Conservation (phyloP, 306 rosid species). For the Pyrus betulifolia region DNA sequence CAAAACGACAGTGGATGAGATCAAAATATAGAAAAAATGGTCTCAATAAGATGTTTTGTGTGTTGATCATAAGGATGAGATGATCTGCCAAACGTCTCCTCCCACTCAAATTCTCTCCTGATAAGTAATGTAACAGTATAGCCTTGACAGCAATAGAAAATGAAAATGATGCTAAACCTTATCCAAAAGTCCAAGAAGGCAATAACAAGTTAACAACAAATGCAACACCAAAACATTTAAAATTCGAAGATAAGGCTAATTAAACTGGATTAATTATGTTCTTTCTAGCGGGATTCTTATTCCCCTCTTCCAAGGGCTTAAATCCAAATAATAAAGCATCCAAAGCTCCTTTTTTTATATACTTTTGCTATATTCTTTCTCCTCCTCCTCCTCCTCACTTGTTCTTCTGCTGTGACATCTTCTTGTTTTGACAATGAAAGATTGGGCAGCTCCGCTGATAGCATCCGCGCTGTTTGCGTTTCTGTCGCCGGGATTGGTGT, state of each 20-base stretch:
- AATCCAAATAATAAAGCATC: neutral
- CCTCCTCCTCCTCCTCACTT: neutral
- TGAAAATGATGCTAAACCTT: slow-evolving; percentile 24
- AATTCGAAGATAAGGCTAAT: neutral
- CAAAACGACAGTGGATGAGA: no score
- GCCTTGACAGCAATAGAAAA: slow-evolving; percentile 23
- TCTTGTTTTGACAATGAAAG: slow-evolving; percentile 33
- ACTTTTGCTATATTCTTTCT: neutral
- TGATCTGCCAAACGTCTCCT: no score
- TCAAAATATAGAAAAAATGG: fast-evolving
- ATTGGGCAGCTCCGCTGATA: slow-evolving; percentile 81
- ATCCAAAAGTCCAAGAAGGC: slow-evolving; percentile 1
- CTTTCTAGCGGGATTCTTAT: slow-evolving; percentile 36
- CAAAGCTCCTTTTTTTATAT: neutral
- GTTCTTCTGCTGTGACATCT: neutral
- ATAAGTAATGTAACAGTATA: neutral
- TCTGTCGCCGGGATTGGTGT: slow-evolving; percentile 68
- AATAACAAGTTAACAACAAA: neutral
- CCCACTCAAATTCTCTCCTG: no score
- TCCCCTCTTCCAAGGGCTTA: slow-evolving; percentile 18
- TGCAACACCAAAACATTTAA: neutral
- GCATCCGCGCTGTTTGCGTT: slow-evolving; percentile 74
- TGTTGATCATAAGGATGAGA: fast-evolving
- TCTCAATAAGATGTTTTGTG: no score
- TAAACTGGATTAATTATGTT: slow-evolving; percentile 21